Base-by-base conservation (phyloP, 768 basidiomycete species). In the Lepiota brunneoincarnata region DNA sequence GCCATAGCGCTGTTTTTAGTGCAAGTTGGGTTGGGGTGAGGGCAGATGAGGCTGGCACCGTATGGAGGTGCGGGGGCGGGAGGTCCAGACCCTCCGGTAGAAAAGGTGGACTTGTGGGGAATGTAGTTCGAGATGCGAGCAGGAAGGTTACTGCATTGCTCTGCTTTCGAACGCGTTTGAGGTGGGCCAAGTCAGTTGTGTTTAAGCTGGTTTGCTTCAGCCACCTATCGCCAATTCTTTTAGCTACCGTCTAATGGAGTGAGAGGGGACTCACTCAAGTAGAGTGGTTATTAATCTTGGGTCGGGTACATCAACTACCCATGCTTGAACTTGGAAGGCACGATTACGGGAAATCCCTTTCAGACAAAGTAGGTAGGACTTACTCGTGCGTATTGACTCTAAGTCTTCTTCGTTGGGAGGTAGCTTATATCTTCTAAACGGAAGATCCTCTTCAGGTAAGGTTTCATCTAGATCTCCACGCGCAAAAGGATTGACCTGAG, bases 1-100 rank as follows among this genome's bases (percentile, higher is more conserved):
- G 96, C 96, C 96, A 98, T n/a, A 91, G 69, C 1, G 78, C 67
- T 36, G 80, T 78, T 69, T 95, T 94, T 31, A 83, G 65, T 39
- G 69, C 65, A 18, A 92, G 73, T 6, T 93, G 88, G 12, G 75
- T 74, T 0, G 72, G 72, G 0, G 91, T 92, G 3, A 87, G 72
- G 0, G 93, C 92, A 10, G 84, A 76, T 12, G 78, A 75, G 26
- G 72, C 67, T 1, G 95, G 93, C 1, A 94, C 89, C 1, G 71
- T 60, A 10, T 83, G 59, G 12, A 72, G 67, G 66, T 86, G 87
- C 1, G 88, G 87, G 28, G 64, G 55, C 0, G 75, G 64, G 2
- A 86, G 68, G n/a, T 66, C 60, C 1, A 83, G 63, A 17, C 75
- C 72, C 1, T 65, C 57, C 0, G 88, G 89, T 12, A 86, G 73